Conservation (phyloP, 2,329 filamentous ascomycete species). For the Fusarium penzigii region DNA sequence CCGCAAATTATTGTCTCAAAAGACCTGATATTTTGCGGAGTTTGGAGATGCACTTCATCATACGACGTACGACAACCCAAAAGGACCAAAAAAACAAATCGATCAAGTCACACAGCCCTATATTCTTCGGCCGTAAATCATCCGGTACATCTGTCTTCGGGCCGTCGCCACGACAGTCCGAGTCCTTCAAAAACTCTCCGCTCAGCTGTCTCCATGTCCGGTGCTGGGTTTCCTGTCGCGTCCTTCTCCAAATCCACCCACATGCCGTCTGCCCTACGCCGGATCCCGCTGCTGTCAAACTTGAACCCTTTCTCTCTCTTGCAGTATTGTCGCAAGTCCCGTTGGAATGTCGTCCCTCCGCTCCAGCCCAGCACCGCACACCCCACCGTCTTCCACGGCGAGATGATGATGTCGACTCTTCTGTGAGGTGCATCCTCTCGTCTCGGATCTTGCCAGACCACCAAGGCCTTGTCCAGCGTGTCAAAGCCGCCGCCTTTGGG, state of each 20-base stretch:
- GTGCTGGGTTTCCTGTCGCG: conserved; percentile 44
- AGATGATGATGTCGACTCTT: conserved; percentile 88
- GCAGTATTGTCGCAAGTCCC: conserved; percentile 80
- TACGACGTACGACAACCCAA: too few relatives aligned
- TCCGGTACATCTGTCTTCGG: conserved; percentile 68
- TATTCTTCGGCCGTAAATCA: conserved; percentile 40
- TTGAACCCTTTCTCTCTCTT: conserved; percentile 73
- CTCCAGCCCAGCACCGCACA: conserved; percentile 89
- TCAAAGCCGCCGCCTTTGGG: conserved; percentile 68
- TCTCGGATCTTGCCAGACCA: conserved; percentile 73
- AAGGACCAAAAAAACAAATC: too few relatives aligned
- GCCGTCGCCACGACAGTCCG: conserved; percentile 65
- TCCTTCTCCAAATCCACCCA: conserved; percentile 71
- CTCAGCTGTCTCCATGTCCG: conserved; percentile 73
- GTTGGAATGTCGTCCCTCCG: conserved; percentile 85
- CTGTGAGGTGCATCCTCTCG: conserved; percentile 57
- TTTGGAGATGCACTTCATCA: too few relatives aligned
- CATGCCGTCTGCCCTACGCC: conserved; percentile 63
- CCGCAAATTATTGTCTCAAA: too few relatives aligned
- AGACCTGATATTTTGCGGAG: too few relatives aligned
- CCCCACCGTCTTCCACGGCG: conserved; percentile 84
- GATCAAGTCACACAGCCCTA: too few relatives aligned
- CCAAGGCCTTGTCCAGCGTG: conserved; percentile 84
- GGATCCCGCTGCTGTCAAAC: conserved; percentile 88
- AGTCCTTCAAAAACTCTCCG: conserved; percentile 77